Evolutionary conservation across 2,329 filamentous ascomycete genomes (phyloP).

Genomic region (Apiospora koreana): DNA sequence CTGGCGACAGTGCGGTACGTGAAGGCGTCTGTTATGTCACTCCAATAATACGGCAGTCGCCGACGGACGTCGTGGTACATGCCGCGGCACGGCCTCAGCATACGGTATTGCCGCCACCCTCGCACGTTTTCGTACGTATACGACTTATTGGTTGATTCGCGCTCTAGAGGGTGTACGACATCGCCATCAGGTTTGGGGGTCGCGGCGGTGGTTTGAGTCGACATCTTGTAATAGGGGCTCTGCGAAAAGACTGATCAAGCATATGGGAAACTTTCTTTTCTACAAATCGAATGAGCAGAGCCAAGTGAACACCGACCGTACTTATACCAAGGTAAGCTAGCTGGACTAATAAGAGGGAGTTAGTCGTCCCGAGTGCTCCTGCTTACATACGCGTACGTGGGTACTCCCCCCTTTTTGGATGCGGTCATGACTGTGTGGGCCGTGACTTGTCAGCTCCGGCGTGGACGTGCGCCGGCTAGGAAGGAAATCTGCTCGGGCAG

Average conservation of each 20-base stretch:
- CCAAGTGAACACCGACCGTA: too few relatives aligned
- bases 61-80: conserved; percentile 56
- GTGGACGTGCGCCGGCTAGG: not conserved
- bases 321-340: too few relatives aligned
- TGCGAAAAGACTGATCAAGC: too few relatives aligned
- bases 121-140: conserved; percentile 36
- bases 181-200: not conserved
- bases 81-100: conserved; percentile 46
- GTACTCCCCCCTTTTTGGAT: too few relatives aligned
- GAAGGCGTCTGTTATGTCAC: conserved; percentile 55
- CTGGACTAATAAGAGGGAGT: too few relatives aligned
- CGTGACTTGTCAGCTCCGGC: not conserved
- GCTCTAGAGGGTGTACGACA: not conserved
- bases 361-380: too few relatives aligned
- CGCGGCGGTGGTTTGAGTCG: not conserved
- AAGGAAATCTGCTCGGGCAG: not conserved
- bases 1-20: conserved; percentile 56
- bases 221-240: not conserved
- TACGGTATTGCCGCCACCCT: conserved; percentile 42
- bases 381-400: too few relatives aligned
- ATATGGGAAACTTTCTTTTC: too few relatives aligned
- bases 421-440: too few relatives aligned
- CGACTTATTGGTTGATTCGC: not conserved
- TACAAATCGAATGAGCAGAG: too few relatives aligned
- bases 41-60: conserved; percentile 49